These are phyloP conservation scores for Arthrinium phaeospermum DNA, from an alignment of 2,329 filamentous ascomycete species.

Conservation along the genomic window DNA sequence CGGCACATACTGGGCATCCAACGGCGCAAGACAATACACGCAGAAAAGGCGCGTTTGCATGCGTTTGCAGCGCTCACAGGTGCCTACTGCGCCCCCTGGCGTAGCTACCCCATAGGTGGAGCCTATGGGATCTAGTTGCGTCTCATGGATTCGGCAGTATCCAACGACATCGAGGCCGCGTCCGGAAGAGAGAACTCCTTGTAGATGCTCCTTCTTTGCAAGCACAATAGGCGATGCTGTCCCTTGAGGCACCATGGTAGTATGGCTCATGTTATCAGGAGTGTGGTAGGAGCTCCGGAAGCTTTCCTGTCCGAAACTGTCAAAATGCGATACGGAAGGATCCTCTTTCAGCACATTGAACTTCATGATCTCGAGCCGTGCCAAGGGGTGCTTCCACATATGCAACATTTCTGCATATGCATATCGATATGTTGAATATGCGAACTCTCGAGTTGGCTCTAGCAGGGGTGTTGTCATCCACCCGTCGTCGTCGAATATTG, in stretches of 20 bases:
- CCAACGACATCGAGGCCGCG: constrained; percentile 68
- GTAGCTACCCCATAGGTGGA: constrained; percentile 53
- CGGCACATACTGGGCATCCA: constrained; percentile 64
- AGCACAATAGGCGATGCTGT: constrained; percentile 59
- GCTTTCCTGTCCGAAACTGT: constrained; percentile 36
- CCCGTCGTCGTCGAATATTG: constrained; percentile 72
- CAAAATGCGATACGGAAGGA: constrained; percentile 33
- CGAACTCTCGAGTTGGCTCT: constrained; percentile 52
- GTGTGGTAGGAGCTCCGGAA: constrained; percentile 44
- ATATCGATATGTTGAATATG: constrained; percentile 66
- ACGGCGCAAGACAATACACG: constrained; percentile 66
- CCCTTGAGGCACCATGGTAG: constrained; percentile 42
- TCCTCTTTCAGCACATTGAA: constrained; percentile 67
- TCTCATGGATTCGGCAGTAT: constrained; percentile 67
- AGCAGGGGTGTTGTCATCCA: constrained; percentile 66
- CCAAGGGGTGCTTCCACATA: constrained; percentile 67
- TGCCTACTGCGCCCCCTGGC: constrained; percentile 46
- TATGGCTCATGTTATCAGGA: constrained; percentile 40
- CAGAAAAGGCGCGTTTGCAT: constrained; percentile 64
- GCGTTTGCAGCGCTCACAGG: constrained; percentile 55
- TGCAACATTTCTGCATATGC: constrained; percentile 73
- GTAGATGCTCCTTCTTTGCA: constrained; percentile 60
- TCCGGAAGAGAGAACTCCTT: constrained; percentile 55
- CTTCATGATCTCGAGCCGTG: constrained; percentile 71
- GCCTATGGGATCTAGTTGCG: constrained; percentile 64